Base-by-base conservation (phyloP, 345 rosid genomes). In the Aquilaria sinensis region DNA sequence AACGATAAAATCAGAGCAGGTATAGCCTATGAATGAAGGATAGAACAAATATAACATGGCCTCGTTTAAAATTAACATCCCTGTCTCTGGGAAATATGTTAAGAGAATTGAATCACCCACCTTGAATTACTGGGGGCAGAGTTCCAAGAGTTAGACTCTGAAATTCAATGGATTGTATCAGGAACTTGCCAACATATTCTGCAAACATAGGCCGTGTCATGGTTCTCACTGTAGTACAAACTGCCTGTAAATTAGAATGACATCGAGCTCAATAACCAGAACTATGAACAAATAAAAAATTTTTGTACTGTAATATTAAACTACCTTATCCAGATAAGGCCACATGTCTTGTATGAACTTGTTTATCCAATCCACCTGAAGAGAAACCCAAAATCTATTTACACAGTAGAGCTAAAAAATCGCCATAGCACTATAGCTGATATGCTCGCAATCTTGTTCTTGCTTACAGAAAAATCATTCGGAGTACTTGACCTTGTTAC, bases 61-160 rank as follows among this genome's bases (percentile, higher is more conserved):
- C 7, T 37, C 43, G 8, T 37, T 37, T 37, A 37, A 37, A 8
- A 37, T 37, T 8, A 37, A 37, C 4, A 37, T 8, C 43, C 43
- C 43, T 37, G 2, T 37, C 43, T 37, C 43, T 37, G 43, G 23
- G 43, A 37, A 37, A 37, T 8, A 37, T 4, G 43, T 37, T 37
- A 1, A 1, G 43, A 37, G 43, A 37, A 37, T 37, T 37, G 7
- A 37, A 61, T 51, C 2, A 69, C 67, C 67, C 65, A 76, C 92
- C 96, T 43, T 84, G 81, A 79, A 88, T 47, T n/a, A 61, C 61
- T 0, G 88, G 96, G 49, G 96, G 90, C 73, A 85, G 75, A 54
- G 83, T 61, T 68, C 96, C 96, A 2, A 88, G 90, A 51, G 78
- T 82, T 65, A 85, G 45, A 14, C 56, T 71, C 47, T 84, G 80